Evolutionary conservation across 805 yeast genomes (phyloP).

Genomic region (Lipomyces chichibuensis): DNA sequence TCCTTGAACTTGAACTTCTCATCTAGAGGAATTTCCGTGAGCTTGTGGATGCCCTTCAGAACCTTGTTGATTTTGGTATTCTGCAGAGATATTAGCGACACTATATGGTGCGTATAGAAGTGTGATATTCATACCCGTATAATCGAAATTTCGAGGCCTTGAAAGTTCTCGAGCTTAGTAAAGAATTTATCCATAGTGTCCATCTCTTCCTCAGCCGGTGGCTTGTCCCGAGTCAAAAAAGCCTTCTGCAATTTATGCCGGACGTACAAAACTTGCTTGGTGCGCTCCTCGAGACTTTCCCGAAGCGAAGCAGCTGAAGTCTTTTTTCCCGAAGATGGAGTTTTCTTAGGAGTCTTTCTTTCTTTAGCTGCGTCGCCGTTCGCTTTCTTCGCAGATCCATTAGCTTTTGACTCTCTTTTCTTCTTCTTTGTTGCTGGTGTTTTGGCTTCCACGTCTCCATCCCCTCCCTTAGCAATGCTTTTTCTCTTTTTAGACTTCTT

Average conservation of each 20-base stretch:
- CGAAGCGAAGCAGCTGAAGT: conserved; percentile 6
- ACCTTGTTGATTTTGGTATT: conserved; percentile 45
- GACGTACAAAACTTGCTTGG: conserved; percentile 38
- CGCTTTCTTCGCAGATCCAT: conserved; percentile 13
- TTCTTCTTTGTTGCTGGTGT: conserved; percentile 9
- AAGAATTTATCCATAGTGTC: conserved; percentile 40
- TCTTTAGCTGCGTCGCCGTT: conserved; percentile 25
- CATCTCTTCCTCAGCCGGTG: conserved; percentile 39
- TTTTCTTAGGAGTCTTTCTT: conserved; percentile 22
- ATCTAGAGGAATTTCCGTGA: conserved; percentile 41
- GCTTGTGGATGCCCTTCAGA: conserved; percentile 41
- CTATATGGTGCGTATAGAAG: background rate
- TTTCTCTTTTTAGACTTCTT: conserved; percentile 30
- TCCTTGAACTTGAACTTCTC: conserved; percentile 40
- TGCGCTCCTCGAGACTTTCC: conserved; percentile 27
- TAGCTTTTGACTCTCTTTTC: conserved; percentile 9
- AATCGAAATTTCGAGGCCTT: conserved; percentile 41
- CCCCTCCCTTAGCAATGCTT: conserved; percentile 27
- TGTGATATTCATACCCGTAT: conserved; percentile 29
- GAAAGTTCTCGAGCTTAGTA: conserved; percentile 40
- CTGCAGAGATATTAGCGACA: conserved; percentile 10
- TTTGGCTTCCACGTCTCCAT: background rate
- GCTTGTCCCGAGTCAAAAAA: conserved; percentile 37
- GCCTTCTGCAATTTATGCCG: conserved; percentile 44
- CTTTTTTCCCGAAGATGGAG: conserved; percentile 16